Evolutionary conservation across 2,329 filamentous ascomycete species (phyloP).

Genomic region (Calonectria multiphialidica): DNA sequence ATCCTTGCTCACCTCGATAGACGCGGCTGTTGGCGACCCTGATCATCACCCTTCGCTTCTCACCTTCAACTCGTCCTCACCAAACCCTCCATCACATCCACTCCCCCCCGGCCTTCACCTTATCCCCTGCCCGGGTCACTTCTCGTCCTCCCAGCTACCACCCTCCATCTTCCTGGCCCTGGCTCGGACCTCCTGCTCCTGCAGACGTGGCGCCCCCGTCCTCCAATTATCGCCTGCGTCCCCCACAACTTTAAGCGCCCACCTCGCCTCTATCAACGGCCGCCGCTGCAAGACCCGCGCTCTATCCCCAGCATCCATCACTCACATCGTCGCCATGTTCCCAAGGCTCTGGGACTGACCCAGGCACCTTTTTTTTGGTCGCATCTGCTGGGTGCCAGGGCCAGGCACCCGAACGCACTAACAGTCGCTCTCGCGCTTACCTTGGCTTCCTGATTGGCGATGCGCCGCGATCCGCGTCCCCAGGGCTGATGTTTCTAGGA

Average conservation of each 20-base stretch:
- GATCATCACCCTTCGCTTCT: background rate
- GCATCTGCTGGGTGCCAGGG: conserved; percentile 12
- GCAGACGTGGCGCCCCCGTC: conserved; percentile 38
- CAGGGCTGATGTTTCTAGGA: conserved; percentile 34
- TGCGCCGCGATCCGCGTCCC: conserved; percentile 35
- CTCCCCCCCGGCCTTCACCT: background rate
- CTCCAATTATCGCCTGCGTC: conserved; percentile 34
- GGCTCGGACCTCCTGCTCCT: conserved; percentile 16
- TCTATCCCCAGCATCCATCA: conserved; percentile 11
- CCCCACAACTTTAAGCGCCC: conserved; percentile 45
- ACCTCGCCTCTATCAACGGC: conserved; percentile 28
- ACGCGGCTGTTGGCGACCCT: background rate
- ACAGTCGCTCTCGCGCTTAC: conserved; percentile 43
- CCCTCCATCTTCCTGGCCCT: conserved; percentile 22
- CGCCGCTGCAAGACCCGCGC: conserved; percentile 20
- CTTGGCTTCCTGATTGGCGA: conserved; percentile 39
- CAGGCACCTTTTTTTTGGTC: conserved; percentile 19
- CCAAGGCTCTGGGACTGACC: conserved; percentile 36
- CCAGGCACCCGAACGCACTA: conserved; percentile 19
- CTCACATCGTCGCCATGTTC: conserved; percentile 29
- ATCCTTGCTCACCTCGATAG: conserved; percentile 2
- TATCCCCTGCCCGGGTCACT: background rate
- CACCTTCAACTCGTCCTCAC: background rate
- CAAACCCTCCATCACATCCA: background rate
- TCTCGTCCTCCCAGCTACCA: conserved; percentile 6